These are phyloP conservation scores for Cadophora gregata DNA, from an alignment of 2,329 filamentous ascomycete genomes.

Conservation along the genomic window DNA sequence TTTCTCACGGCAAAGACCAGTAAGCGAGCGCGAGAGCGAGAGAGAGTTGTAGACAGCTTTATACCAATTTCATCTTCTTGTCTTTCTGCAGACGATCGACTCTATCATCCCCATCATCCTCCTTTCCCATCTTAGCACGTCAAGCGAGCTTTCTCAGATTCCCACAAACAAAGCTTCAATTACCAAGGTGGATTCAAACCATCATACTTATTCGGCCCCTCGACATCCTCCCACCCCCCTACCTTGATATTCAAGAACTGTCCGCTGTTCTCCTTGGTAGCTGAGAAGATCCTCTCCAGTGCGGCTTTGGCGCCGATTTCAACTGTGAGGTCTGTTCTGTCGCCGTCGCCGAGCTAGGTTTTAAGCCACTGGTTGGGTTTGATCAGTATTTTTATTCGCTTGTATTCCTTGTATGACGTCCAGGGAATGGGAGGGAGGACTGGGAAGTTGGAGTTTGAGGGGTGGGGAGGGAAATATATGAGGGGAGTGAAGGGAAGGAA, in stretches of 20 bases:
- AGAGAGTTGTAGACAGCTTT: neutral
- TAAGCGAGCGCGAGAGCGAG: neutral
- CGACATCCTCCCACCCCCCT: slow-evolving; percentile 21
- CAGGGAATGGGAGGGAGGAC: neutral
- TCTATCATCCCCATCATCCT: too few relatives aligned
- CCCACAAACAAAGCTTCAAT: too few relatives aligned
- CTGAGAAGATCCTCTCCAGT: slow-evolving; percentile 51
- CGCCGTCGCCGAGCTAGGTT: slow-evolving; percentile 50
- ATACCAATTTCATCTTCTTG: slow-evolving; percentile 12
- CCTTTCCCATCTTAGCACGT: too few relatives aligned
- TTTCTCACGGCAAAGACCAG: slow-evolving; percentile 3
- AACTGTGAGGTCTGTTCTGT: slow-evolving; percentile 49
- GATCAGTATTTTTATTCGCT: slow-evolving; percentile 23
- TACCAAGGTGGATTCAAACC: slow-evolving; percentile 38
- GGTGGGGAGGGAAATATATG: neutral
- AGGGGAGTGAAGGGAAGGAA: neutral
- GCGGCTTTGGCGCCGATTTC: slow-evolving; percentile 45
- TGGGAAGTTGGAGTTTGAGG: neutral
- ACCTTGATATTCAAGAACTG: slow-evolving; percentile 51
- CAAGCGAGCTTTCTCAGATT: too few relatives aligned
- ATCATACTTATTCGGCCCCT: slow-evolving; percentile 44
- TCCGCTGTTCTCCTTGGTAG: slow-evolving; percentile 50
- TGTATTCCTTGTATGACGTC: neutral
- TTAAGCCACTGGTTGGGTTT: slow-evolving; percentile 47
- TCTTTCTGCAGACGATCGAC: neutral